A percentile compares a stretch with the other conserved stretches of the same genome.
phyloP scores from a whole-genome alignment of 352 stramenopile species.

The Globisporangium paddicum region DNA sequence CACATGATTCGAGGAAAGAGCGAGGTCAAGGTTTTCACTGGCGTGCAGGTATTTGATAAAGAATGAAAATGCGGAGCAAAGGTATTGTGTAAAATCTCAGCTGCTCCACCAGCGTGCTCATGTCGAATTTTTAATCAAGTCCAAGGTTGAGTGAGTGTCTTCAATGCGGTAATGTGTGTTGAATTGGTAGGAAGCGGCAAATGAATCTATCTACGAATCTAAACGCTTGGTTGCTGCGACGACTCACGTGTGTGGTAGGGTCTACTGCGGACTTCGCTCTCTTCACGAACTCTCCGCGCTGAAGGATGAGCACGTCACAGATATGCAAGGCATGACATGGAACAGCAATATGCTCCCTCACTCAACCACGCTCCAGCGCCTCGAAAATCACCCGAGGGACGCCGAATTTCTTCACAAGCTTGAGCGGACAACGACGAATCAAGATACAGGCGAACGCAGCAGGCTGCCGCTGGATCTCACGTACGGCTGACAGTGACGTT shows the following conservation, averaged over 20 bases:
- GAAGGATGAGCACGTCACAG: background rate
- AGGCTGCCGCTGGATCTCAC: background rate
- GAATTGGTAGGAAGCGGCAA: background rate
- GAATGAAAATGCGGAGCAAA: background rate
- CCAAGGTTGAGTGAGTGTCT: background rate
- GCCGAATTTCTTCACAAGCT: background rate
- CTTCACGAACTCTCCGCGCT: background rate
- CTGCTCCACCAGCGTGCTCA: no score
- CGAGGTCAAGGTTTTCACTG: background rate
- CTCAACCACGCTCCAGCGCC: background rate
- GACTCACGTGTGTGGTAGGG: background rate
- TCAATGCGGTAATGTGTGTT: background rate
- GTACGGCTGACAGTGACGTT: background rate
- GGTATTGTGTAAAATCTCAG: background rate
- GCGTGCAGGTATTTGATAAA: slow-evolving; percentile 6
- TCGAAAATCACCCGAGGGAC: background rate
- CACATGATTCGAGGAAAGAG: background rate
- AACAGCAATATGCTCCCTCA: background rate
- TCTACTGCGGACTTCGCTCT: background rate
- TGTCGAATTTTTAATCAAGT: no score
- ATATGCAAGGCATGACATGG: background rate
- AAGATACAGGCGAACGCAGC: background rate
- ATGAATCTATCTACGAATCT: slow-evolving; percentile 7
- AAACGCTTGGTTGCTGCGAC: background rate
- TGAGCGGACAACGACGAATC: background rate